A percentile compares a stretch with the other conserved stretches of the same genome.
These are phyloP conservation scores for Penicillium aurantiogriseum DNA, from an alignment of 2,329 filamentous ascomycete species.

Conservation along the genomic window DNA sequence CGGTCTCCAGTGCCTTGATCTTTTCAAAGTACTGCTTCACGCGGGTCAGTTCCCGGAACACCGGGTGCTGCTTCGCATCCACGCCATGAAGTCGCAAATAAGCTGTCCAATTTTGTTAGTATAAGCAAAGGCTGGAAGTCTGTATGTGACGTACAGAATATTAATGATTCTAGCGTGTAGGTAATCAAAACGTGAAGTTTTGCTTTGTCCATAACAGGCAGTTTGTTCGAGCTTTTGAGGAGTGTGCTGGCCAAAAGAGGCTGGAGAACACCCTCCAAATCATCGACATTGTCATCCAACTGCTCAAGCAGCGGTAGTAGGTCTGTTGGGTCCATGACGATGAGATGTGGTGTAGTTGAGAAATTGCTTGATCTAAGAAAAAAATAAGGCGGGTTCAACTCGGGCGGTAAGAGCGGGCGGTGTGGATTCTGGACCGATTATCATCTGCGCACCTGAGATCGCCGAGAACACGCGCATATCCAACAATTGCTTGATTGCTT, in stretches of 20 bases:
- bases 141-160: conserved; percentile 66
- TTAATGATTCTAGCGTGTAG: conserved; percentile 84
- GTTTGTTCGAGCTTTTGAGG: conserved; percentile 67
- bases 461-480: not conserved
- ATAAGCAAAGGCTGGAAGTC: conserved; percentile 1
- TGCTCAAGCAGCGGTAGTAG: conserved; percentile 68
- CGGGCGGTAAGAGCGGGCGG: conserved; percentile 23
- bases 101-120: conserved; percentile 46
- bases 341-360: conserved; percentile 11
- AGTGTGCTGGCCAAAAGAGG: conserved; percentile 69
- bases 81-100: conserved; percentile 75
- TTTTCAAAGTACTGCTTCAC: conserved; percentile 92
- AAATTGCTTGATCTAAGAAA: conserved; percentile 15
- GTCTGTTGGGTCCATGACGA: conserved; percentile 55
- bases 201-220: conserved; percentile 90
- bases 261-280: conserved; percentile 69
- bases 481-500: not conserved
- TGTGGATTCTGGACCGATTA: conserved; percentile 14
- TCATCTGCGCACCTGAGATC: conserved; percentile 12
- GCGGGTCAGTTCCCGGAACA: conserved; percentile 81
- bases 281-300: conserved; percentile 75
- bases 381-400: conserved; percentile 21
- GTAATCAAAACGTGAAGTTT: conserved; percentile 87
- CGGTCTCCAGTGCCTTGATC: conserved; percentile 73
- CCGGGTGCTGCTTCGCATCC: conserved; percentile 77